Evolutionary conservation across 768 basidiomycete species (phyloP).

Genomic region (Xerocomellus intermedius): DNA sequence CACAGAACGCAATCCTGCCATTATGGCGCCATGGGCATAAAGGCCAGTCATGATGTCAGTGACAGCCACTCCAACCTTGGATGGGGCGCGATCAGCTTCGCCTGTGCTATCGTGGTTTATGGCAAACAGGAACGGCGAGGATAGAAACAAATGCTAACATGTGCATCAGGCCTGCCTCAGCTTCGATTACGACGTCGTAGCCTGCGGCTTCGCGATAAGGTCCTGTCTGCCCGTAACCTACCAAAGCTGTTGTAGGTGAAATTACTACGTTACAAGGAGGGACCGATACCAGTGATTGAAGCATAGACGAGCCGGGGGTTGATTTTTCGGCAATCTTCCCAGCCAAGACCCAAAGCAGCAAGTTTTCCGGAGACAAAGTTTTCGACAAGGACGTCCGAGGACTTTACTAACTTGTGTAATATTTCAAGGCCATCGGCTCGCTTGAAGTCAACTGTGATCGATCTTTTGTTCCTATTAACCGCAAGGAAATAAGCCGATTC

Average conservation of each 20-base stretch:
- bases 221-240: slow-evolving; percentile 86
- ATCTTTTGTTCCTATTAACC: slow-evolving; percentile 86
- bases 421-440: slow-evolving; percentile 72
- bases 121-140: slow-evolving; percentile 4
- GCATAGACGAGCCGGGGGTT: slow-evolving; percentile 85
- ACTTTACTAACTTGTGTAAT: slow-evolving; percentile 62
- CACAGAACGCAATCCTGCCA: slow-evolving; percentile 84
- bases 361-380: slow-evolving; percentile 88
- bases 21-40: slow-evolving; percentile 89
- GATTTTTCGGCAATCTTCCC: slow-evolving; percentile 72
- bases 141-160: slow-evolving; percentile 52
- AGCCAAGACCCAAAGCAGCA: slow-evolving; percentile 80
- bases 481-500: slow-evolving; percentile 94
- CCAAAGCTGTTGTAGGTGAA: not conserved
- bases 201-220: slow-evolving; percentile 82
- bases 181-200: slow-evolving; percentile 86
- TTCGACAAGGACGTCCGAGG: slow-evolving; percentile 85
- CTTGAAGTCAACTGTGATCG: slow-evolving; percentile 89
- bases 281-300: slow-evolving; percentile 73
- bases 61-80: slow-evolving; percentile 93
- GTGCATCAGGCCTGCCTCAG: slow-evolving; percentile 92
- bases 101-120: slow-evolving; percentile 61
- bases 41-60: slow-evolving; percentile 88
- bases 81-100: slow-evolving; percentile 80
- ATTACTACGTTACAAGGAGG: not conserved